Evolutionary conservation across 208 protist genomes (phyloP), one percentile per base, ranked within the genome.

Genomic region (Borovskyia barvae): DNA sequence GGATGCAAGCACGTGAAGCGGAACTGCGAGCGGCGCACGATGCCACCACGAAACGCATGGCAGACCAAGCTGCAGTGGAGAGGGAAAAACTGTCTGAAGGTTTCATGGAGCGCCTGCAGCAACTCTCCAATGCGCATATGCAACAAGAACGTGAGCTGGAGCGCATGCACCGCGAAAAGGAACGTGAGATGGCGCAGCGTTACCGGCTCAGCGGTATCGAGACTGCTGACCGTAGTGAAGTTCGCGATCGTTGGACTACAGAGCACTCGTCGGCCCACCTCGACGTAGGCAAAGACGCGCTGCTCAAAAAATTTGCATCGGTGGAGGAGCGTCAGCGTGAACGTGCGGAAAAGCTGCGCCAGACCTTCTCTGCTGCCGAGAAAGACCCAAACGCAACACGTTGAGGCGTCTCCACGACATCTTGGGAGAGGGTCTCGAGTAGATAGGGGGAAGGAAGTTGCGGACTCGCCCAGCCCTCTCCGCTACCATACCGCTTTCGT

Each of bases 91-190:
- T 85, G 19, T 57, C 54, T 14, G 61, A 66, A 14, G 55, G 67
- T 20, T 85, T 81, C 46, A 53, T 74, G 30, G 72, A 83, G 22
- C 82, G 83, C 24, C 30, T 90, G 6, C 78, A 85, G 57, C 68
- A 80, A 37, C 47, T 90, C n/a, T 83, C 82, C 17, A 72, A 80
- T 19, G 64, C 72, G 2, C 82, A 90, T 58, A 63, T 77, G 29
- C 55, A 74, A 24, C 74, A 85, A 20, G 78, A 85, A 51, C 48
- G 79, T 4, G 75, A 82, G 58, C 55, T 80, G 51, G 78, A 90
- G 55, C 58, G 73, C n/a, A 74, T 82, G 66, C 77, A 90, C 33
- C 82, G 78, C 3, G 82, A 90, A 39, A 80, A 82, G 45, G 78
- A 90, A 56, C 67, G 75, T 22, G 72, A 80, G 49, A 70, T 70